Evolutionary conservation across 768 basidiomycete species (phyloP), one percentile per base, ranked within the genome.

Genomic region (Lactarius trivialis): DNA sequence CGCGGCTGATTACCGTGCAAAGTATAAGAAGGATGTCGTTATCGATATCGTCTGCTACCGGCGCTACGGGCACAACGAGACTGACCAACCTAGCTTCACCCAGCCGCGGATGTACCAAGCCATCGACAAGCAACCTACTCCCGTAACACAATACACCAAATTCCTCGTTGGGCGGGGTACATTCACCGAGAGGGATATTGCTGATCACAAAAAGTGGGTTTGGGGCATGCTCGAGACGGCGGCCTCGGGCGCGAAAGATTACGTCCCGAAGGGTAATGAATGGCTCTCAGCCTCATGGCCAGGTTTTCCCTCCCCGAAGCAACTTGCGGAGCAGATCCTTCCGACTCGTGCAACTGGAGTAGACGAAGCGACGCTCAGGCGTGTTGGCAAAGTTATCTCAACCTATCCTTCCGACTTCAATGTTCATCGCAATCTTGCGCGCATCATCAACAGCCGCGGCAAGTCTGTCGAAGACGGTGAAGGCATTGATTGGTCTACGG

Each of bases 211-310:
- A 81, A 91, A 89, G 69, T 99, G 97, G 97, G 97, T 99, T 3
- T 97, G 93, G 94, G 93, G 93, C 36, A 96, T 95, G 91, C 80
- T 99, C 60, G 97, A 99, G 76, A 95, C 88, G 75, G 93, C 97
- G 8, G 85, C 90, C n/a, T 85, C 82, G n/a, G 93, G 83, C 9
- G 82, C 91, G 14, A 97, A 98, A 78, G 93, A 98, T 72, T 99
- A 99, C 74, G 86, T 94, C 43, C 93, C 97, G 14, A 89, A 93
- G 4, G 83, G 85, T 70, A 92, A 93, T 72, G 97, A 99, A 72
- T 98, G 97, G 97, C 85, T 98, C 39, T 98, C 97, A 2, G 89
- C 93, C 8, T 89, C 93, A 1, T 99, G 97, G 97, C 91, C 90
- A 58, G 96, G 96, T 15, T 99, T 99, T 86, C 97, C 97, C 3